Evolutionary conservation across 139 green algal genomes (phyloP).

Genomic region (Chlorella vulgaris): DNA sequence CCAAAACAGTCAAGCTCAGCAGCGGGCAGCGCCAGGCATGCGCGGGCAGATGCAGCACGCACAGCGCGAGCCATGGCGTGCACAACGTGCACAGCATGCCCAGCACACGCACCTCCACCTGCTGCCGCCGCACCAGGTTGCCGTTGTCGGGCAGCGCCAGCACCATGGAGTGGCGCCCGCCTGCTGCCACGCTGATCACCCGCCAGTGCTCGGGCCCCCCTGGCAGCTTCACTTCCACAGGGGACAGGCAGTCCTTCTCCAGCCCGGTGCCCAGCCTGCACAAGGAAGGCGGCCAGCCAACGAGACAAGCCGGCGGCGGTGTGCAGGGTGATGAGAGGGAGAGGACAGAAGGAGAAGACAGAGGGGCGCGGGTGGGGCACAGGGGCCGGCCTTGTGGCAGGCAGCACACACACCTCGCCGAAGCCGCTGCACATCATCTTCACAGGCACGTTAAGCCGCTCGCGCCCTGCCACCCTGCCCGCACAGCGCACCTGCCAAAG

Average conservation of each 20-base stretch:
- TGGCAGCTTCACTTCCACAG: conserved; percentile 67
- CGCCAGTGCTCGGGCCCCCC: conserved; percentile 73
- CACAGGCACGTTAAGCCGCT: too few relatives aligned
- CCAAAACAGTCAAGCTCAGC: not conserved
- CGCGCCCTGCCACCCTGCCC: too few relatives aligned
- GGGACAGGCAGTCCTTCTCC: conserved; percentile 62
- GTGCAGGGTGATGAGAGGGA: too few relatives aligned
- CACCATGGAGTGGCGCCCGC: conserved; percentile 72
- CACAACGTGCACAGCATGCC: too few relatives aligned
- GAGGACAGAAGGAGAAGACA: too few relatives aligned
- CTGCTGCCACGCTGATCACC: conserved; percentile 60
- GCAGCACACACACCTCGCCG: too few relatives aligned
- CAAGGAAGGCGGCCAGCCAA: not conserved
- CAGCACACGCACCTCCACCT: not conserved
- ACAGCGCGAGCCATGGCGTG: not conserved
- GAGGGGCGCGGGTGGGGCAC: too few relatives aligned
- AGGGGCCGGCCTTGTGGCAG: too few relatives aligned
- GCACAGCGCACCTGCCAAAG: conserved; percentile 60
- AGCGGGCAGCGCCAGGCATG: not conserved
- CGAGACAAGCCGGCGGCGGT: too few relatives aligned
- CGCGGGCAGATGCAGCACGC: too few relatives aligned
- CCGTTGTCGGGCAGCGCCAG: conserved; percentile 70
- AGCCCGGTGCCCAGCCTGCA: conserved; percentile 52
- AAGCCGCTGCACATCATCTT: too few relatives aligned
- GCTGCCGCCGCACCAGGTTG: conserved; percentile 15